Evolutionary conservation across 805 yeast genomes (phyloP).

Genomic region (Grigorovia jiainica): DNA sequence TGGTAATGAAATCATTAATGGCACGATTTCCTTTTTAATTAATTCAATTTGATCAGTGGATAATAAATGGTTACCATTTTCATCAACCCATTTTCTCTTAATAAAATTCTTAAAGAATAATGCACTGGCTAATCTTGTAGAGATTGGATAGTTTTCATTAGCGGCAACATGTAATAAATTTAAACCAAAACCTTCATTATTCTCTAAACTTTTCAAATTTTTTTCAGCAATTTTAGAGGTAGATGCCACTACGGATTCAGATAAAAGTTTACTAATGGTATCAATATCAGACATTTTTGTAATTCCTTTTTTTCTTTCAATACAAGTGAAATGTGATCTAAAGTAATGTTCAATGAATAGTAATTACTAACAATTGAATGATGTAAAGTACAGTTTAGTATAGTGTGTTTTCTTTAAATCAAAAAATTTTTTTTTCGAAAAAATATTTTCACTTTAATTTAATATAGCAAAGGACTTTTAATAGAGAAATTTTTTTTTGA

Average conservation of each 20-base stretch:
- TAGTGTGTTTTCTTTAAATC: too few species aligned
- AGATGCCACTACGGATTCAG: slow-evolving; percentile 55
- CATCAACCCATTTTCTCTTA: slow-evolving; percentile 82
- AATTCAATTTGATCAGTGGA: slow-evolving; percentile 50
- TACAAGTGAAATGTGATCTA: background rate
- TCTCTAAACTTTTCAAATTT: slow-evolving; percentile 53
- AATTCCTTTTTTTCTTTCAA: background rate
- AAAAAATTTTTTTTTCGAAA: too few species aligned
- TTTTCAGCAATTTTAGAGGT: slow-evolving; percentile 61
- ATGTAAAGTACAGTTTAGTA: too few species aligned
- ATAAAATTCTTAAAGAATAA: slow-evolving; percentile 83
- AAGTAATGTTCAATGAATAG: too few species aligned
- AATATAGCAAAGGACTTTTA: too few species aligned
- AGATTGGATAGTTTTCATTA: slow-evolving; percentile 38
- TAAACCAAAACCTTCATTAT: slow-evolving; percentile 63
- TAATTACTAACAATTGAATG: too few species aligned
- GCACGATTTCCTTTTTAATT: slow-evolving; percentile 68
- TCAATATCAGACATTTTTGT: slow-evolving; percentile 38
- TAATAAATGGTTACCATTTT: slow-evolving; percentile 69
- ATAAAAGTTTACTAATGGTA: slow-evolving; percentile 44
- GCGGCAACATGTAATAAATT: slow-evolving; percentile 72
- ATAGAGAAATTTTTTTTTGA: too few species aligned
- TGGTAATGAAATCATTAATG: slow-evolving; percentile 79
- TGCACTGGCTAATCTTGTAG: slow-evolving; percentile 79
- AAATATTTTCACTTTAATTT: too few species aligned